phyloP scores from a whole-genome alignment of 1,284 basidiomycete genomes.

The Ustilago tritici region DNA sequence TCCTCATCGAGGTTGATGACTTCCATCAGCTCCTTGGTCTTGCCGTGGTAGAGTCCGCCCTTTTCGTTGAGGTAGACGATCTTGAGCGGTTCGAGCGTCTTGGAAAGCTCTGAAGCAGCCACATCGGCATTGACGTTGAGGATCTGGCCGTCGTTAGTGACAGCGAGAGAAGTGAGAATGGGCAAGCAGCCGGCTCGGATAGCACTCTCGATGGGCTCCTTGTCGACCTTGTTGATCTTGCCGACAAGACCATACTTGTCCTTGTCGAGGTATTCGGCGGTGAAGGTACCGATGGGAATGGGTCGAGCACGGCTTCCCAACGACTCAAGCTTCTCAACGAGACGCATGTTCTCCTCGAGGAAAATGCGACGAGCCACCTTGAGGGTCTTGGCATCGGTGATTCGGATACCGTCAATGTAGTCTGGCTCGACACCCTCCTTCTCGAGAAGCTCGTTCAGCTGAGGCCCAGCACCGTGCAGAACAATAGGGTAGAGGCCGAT shows the following conservation, averaged over 20 bases:
- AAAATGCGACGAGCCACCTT: slow-evolving; percentile 68
- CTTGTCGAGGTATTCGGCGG: slow-evolving; percentile 68
- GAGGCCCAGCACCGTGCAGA: slow-evolving; percentile 69
- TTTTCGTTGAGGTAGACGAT: slow-evolving; percentile 99
- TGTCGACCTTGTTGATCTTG: slow-evolving; percentile 68
- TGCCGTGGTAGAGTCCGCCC: slow-evolving; percentile 98
- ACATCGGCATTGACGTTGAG: slow-evolving; percentile 70
- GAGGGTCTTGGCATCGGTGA: slow-evolving; percentile 68
- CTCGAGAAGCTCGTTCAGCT: slow-evolving; percentile 69
- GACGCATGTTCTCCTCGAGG: slow-evolving; percentile 68
- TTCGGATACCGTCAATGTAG: slow-evolving; percentile 70
- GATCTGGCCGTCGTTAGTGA: slow-evolving; percentile 69
- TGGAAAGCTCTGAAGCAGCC: slow-evolving; percentile 68
- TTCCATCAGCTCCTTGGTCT: slow-evolving; percentile 74
- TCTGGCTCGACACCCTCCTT: slow-evolving; percentile 68
- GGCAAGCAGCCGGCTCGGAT: slow-evolving; percentile 69
- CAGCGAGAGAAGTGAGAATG: slow-evolving; percentile 68
- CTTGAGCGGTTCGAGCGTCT: slow-evolving; percentile 75
- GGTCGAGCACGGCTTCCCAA: slow-evolving; percentile 68
- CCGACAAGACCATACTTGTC: slow-evolving; percentile 70
- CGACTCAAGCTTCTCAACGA: slow-evolving; percentile 69
- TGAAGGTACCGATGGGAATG: slow-evolving; percentile 68
- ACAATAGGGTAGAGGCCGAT: slow-evolving; percentile 69
- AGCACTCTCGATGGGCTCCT: slow-evolving; percentile 70
- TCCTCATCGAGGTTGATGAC: slow-evolving; percentile 99